phyloP scores from a whole-genome alignment of 2,329 filamentous ascomycete species.

The Ophiostoma pallidulum region DNA sequence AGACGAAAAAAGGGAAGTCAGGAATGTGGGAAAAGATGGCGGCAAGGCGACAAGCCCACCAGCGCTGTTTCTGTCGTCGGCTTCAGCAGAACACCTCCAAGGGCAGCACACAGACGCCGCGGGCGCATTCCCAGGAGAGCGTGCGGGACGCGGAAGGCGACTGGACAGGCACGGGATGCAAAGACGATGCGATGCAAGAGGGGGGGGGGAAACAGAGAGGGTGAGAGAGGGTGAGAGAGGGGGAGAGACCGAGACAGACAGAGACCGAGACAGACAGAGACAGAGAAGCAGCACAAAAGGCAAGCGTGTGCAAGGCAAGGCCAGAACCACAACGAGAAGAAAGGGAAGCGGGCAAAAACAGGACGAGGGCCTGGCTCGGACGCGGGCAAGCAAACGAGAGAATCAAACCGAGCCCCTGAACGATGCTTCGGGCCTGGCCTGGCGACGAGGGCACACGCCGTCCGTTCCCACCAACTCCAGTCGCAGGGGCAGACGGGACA shows the following conservation, averaged over 20 bases:
- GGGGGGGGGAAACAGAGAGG: background rate
- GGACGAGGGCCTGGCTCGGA: no score
- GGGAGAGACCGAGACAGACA: background rate
- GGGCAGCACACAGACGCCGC: conserved; percentile 9
- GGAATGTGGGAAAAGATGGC: background rate
- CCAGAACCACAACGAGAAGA: background rate
- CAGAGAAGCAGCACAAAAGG: background rate
- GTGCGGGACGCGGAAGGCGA: conserved; percentile 1
- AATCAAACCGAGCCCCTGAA: conserved; percentile 6
- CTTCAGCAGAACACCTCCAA: conserved; percentile 2
- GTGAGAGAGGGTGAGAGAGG: background rate
- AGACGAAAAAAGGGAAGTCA: background rate
- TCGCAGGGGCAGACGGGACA: no score
- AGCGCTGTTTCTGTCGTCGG: background rate
- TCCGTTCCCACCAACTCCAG: no score
- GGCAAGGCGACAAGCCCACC: background rate
- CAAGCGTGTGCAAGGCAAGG: no score
- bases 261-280: background rate
- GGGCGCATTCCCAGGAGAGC: conserved; percentile 3
- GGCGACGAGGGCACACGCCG: no score
- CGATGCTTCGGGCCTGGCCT: background rate
- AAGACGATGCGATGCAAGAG: background rate
- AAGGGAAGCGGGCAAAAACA: background rate
- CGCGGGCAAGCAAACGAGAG: background rate
- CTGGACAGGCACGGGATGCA: background rate